Evolutionary conservation across 768 basidiomycete species (phyloP), one percentile per base, ranked within the genome.

Genomic region (Trametes meyenii): DNA sequence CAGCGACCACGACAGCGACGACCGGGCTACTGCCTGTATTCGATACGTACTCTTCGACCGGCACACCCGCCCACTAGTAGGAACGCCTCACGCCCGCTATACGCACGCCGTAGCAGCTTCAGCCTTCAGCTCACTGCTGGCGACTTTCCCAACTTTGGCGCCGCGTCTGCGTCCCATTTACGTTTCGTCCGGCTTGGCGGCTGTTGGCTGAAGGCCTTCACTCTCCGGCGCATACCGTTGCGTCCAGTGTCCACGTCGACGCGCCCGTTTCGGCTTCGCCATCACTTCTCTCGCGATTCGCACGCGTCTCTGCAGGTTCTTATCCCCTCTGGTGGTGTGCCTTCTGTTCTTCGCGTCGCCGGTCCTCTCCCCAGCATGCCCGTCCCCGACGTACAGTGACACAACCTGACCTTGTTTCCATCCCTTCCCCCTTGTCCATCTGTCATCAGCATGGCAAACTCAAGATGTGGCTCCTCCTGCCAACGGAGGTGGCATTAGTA

Each of bases 401-500:
- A 60, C 78, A 73, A 76, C 72, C 80, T 83, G 74, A 80, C 73
- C 52, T 73, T 36, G 42, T 71, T 77, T 70, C 55, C 67, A 60
- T 75, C 72, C 70, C 71, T 71, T 65, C 72, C 60, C 72, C 75
- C 70, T 69, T 66, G 70, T 72, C 72, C 72, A 74, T 73, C 29
- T 8, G 8, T 33, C 29, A 33, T 8, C 85, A 90, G 90, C 90
- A 71, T 91, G 89, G 90, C 88, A 90, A 77, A 83, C 87, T 38
- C 87, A 89, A 85, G 90, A 92, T 66, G 89, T 90, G 64, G 89
- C 87, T 36, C 86, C 89, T 57, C 77, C 86, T 10, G 77, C 74
- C 60, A 67, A 67, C 60, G 68, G 69, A 45, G 75, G 72, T 21
- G 87, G 83, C 49, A 90, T 90, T 65, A 85, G 87, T 74, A 91